Evolutionary conservation across 2,329 filamentous ascomycete species (phyloP).

Genomic region (Colletotrichum sp.): DNA sequence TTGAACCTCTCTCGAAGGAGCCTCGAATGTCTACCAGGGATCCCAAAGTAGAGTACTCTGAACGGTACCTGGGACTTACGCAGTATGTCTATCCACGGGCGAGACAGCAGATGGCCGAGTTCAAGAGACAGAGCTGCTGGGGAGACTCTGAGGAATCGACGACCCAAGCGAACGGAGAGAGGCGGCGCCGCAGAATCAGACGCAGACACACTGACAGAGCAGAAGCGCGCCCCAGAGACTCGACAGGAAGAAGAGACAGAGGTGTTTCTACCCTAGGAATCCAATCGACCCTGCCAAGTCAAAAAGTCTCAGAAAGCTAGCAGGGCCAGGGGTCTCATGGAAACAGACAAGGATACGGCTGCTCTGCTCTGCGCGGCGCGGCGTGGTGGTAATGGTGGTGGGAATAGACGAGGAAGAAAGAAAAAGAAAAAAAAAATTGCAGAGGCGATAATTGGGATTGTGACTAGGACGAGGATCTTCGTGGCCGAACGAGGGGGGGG

Average conservation of each 20-base stretch:
- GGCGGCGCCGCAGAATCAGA: background rate
- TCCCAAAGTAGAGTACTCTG: background rate
- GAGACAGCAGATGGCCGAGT: background rate
- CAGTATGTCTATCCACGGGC: background rate
- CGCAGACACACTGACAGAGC: background rate
- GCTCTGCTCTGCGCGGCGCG: background rate
- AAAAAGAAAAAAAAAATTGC: background rate
- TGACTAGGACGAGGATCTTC: slow-evolving; percentile 1
- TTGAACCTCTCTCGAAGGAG: background rate
- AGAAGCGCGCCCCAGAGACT: background rate
- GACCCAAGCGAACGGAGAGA: background rate
- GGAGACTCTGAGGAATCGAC: background rate
- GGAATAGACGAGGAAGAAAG: background rate
- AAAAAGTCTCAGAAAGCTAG: slow-evolving; percentile 18
- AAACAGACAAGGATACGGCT: background rate
- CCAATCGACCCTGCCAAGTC: slow-evolving; percentile 15
- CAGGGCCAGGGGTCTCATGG: background rate
- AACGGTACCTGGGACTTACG: background rate
- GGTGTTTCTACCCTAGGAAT: slow-evolving; percentile 1
- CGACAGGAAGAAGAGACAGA: background rate
- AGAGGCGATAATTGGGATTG: background rate
- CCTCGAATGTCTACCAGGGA: background rate
- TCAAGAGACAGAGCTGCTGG: background rate
- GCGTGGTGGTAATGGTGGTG: background rate
- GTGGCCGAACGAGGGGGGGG: background rate